Base-by-base conservation (phyloP, 2,329 filamentous ascomycete genomes). In the Parastagonospora nodorum region DNA sequence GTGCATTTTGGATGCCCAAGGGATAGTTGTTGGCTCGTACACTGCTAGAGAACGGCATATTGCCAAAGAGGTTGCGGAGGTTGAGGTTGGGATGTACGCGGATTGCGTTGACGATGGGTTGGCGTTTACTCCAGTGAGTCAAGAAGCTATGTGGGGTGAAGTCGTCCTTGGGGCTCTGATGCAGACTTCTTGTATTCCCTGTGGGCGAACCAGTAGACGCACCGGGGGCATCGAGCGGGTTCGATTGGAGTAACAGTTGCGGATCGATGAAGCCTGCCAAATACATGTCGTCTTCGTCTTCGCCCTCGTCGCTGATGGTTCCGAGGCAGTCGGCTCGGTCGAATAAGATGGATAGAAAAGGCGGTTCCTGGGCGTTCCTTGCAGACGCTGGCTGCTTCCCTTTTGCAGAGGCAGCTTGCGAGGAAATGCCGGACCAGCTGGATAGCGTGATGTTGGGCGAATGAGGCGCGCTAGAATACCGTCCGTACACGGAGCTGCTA, bases 21-120 rank as follows among this genome's bases (percentile, higher is more conserved):
- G 57, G 45, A 28, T 56, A 57, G 27, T 56, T 50, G 24, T 53
- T 58, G 8, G 50, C 40, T 35, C 36, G 44, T 4, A 57, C 30
- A 11, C 51, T 52, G 19, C 51, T 58, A 1, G 61, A 58, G 31
- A 61, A 58, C 0, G 50, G 49, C n/a, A 59, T 46, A 12, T 64
- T 58, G 30, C 60, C 56, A 16, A 66, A 60, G 1, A 61, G 28
- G 29, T 56, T 60, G 1, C 47, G 50, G 3, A 65, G 32, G 10
- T 60, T 52, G n/a, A 66, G 48, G 5, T 63, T 66, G 4, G 57
- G 61, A 19, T 66, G 63, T 37, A 64, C 32, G n/a, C 54, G 45
- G n/a, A 64, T 52, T 5, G 57, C 56, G 30, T 61, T 59, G 8
- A 61, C 58, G 2, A 61, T 60, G 2, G 52, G 50, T 11, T 66